These are phyloP conservation scores for Cenchrus americanus DNA, from an alignment of 176 grass and related monocot genomes.

Conservation along the genomic window DNA sequence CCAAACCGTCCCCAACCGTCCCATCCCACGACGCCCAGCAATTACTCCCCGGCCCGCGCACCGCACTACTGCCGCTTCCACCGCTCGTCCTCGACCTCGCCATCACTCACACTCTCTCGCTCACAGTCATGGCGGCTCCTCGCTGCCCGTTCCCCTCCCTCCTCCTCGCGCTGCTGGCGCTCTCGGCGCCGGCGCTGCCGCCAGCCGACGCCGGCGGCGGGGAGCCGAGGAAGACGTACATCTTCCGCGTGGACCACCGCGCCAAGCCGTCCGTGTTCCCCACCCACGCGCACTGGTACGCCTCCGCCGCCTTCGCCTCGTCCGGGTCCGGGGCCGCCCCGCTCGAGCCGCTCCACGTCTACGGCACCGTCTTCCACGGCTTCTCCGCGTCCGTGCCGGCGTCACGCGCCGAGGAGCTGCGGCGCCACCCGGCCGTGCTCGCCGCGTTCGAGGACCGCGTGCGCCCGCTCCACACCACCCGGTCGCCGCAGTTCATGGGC, in stretches of 20 bases:
- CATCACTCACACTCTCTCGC: neutral
- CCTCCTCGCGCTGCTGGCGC: constrained; percentile 38
- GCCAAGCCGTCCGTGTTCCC: constrained; percentile 77
- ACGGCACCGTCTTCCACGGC: constrained; percentile 84
- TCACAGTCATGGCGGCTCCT: constrained; percentile 50
- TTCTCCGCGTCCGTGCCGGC: constrained; percentile 75
- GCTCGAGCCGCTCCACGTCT: constrained; percentile 75
- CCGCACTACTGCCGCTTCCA: constrained; percentile 26
- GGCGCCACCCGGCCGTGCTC: constrained; percentile 70
- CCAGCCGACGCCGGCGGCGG: neutral
- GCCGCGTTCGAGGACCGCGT: constrained; percentile 82
- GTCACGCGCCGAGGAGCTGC: constrained; percentile 56
- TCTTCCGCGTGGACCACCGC: constrained; percentile 72
- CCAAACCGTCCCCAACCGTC: neutral
- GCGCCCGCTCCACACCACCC: constrained; percentile 76
- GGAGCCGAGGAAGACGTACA: constrained; percentile 64
- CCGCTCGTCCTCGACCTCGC: neutral
- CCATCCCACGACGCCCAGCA: constrained; percentile 31
- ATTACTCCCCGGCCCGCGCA: constrained; percentile 30
- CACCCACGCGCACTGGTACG: constrained; percentile 80
- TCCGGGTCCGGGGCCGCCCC: neutral
- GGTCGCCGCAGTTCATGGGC: constrained; percentile 95
- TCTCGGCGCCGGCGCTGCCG: neutral
- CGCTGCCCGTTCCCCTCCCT: constrained; percentile 19
- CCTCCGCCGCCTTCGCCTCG: constrained; percentile 65